Evolutionary conservation across 2,329 filamentous ascomycete genomes (phyloP).

Genomic region (Kalaharituber pfeilii): DNA sequence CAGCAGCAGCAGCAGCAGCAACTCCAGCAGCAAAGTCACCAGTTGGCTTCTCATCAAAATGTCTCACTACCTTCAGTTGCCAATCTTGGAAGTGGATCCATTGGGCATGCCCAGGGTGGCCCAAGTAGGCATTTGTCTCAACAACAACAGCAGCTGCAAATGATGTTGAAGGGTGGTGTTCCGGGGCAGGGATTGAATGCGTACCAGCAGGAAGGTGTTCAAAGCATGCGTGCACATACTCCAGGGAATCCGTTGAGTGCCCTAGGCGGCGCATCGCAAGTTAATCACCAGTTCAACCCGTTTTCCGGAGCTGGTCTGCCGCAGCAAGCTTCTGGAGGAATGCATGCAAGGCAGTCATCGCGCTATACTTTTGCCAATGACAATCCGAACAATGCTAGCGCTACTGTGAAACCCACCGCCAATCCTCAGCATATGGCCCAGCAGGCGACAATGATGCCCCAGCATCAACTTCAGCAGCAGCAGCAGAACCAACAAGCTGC

Average conservation of each 20-base stretch:
- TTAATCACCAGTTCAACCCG: conserved; percentile 1
- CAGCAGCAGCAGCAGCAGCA: conserved; percentile 36
- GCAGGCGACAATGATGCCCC: conserved; percentile 68
- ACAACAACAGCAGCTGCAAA: conserved; percentile 7
- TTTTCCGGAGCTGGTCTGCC: neutral
- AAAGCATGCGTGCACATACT: neutral
- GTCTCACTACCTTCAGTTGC: neutral
- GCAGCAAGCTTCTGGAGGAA: neutral
- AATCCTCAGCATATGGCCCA: conserved; percentile 69
- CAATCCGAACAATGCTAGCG: conserved; percentile 38
- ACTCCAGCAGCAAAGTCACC: conserved; percentile 29
- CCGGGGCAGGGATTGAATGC: neutral
- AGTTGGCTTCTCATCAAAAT: conserved; percentile 29
- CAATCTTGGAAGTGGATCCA: conserved; percentile 16
- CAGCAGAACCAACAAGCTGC: conserved; percentile 28
- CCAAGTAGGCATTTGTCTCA: conserved; percentile 3
- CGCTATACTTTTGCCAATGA: conserved; percentile 80
- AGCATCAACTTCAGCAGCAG: conserved; percentile 27
- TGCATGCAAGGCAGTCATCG: conserved; percentile 21
- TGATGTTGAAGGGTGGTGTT: neutral
- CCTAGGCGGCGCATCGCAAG: neutral
- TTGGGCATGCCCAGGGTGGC: conserved; percentile 7
- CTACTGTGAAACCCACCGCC: conserved; percentile 54
- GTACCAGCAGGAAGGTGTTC: neutral
- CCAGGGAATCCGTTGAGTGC: neutral